A percentile compares a stretch with the other conserved stretches of the same genome.
phyloP scores from a whole-genome alignment of 768 basidiomycete species.

The Mycena sanguinolenta region DNA sequence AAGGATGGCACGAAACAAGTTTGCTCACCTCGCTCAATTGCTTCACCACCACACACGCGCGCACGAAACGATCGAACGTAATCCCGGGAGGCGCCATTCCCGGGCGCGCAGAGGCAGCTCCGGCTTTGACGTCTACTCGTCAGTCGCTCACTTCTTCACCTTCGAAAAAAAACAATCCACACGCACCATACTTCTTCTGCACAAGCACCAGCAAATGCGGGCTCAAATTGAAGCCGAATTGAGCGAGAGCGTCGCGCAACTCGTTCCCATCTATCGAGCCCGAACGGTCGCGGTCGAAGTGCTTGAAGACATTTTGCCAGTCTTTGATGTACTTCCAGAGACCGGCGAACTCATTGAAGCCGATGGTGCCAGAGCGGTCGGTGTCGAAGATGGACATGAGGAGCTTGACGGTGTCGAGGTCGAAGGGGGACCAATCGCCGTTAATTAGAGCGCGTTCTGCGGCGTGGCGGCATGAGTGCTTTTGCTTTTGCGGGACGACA shows the following conservation, averaged over 20 bases:
- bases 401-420: conserved; percentile 88
- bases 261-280: conserved; percentile 83
- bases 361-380: conserved; percentile 56
- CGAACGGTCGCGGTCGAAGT: conserved; percentile 88
- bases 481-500: background rate
- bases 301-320: conserved; percentile 87
- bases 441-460: conserved; percentile 64
- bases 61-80: conserved; percentile 89
- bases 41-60: conserved; percentile 87
- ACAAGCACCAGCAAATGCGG: conserved; percentile 76
- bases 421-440: conserved; percentile 86
- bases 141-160: too few relatives aligned
- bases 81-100: conserved; percentile 66
- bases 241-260: conserved; percentile 74
- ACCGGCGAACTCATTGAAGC: conserved; percentile 66
- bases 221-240: conserved; percentile 84
- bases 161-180: background rate
- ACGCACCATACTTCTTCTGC: conserved; percentile 84
- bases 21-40: conserved; percentile 71
- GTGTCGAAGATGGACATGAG: conserved; percentile 88
- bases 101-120: conserved; percentile 47
- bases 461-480: too few relatives aligned
- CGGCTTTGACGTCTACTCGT: conserved; percentile 68
- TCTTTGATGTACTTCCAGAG: conserved; percentile 91
- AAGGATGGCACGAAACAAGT: background rate